Evolutionary conservation across 176 grass and related monocot species (phyloP).

Genomic region (Thinopyrum elongatum): DNA sequence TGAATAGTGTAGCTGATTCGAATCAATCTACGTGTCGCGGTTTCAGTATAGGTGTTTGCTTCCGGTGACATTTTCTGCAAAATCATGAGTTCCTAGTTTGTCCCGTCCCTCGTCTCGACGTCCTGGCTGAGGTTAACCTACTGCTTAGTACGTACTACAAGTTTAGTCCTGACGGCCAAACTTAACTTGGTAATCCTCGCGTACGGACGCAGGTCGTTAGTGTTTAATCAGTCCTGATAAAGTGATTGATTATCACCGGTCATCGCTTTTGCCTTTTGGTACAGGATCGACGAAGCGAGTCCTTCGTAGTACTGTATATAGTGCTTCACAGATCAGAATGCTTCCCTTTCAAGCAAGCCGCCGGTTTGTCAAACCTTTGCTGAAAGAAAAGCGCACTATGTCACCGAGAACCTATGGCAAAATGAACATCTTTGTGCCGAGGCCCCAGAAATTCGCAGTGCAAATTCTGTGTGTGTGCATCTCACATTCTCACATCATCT

Average conservation of each 20-base stretch:
- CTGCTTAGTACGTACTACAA: no score
- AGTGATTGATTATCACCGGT: neutral
- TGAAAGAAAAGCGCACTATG: neutral
- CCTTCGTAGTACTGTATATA: neutral
- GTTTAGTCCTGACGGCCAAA: neutral
- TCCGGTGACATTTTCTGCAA: neutral
- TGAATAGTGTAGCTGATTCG: neutral
- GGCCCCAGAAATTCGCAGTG: neutral
- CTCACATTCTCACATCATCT: neutral
- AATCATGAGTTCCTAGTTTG: neutral
- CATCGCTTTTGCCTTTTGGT: neutral
- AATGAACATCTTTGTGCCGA: neutral
- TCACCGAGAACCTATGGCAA: neutral
- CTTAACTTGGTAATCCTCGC: neutral
- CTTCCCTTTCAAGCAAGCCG: conserved; percentile 13
- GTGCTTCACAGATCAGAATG: neutral
- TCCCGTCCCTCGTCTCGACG: neutral
- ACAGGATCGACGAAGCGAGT: neutral
- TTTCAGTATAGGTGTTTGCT: neutral
- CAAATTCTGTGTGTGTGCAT: neutral
- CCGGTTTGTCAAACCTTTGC: neutral
- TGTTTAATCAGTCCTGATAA: no score
- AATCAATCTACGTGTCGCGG: neutral
- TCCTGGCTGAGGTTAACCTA: no score
- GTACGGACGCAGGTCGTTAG: neutral